Conservation (phyloP, 176 grass and related monocot genomes). For the Thalia dealbata region DNA sequence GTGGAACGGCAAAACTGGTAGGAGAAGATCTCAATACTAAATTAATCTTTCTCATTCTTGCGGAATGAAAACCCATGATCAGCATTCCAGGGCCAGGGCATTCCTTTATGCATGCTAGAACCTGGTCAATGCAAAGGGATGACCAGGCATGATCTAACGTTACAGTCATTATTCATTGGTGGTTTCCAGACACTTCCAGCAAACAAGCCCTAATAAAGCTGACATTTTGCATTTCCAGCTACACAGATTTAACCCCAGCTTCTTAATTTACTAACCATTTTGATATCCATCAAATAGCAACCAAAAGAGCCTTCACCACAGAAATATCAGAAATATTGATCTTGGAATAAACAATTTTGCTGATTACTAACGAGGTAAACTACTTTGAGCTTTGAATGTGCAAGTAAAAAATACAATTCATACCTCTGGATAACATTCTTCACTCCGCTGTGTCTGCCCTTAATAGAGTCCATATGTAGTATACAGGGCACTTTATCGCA, state of each 20-base stretch:
- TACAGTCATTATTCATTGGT: background rate
- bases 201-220: background rate
- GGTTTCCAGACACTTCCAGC: background rate
- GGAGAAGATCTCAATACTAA: too few relatives aligned
- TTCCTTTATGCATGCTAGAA: too few relatives aligned
- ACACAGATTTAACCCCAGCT: background rate
- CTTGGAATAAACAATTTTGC: background rate
- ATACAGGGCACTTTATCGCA: constrained; percentile 69
- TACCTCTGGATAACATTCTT: constrained; percentile 98
- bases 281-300: background rate
- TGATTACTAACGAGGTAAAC: background rate
- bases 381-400: background rate
- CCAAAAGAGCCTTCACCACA: background rate
- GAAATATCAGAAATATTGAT: too few relatives aligned
- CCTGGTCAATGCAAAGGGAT: too few relatives aligned
- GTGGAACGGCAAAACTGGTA: too few relatives aligned
- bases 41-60: too few relatives aligned
- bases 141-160: too few relatives aligned
- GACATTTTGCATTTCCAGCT: background rate
- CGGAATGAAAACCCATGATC: too few relatives aligned
- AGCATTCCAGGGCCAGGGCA: too few relatives aligned
- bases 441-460: constrained; percentile 83
- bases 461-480: constrained; percentile 97
- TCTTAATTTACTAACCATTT: background rate
- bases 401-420: background rate